A percentile compares a stretch with the other conserved stretches of the same genome.
Evolutionary conservation across 192 early-diverging fungal species (phyloP).

Genomic region (Phycomyces nitens): DNA sequence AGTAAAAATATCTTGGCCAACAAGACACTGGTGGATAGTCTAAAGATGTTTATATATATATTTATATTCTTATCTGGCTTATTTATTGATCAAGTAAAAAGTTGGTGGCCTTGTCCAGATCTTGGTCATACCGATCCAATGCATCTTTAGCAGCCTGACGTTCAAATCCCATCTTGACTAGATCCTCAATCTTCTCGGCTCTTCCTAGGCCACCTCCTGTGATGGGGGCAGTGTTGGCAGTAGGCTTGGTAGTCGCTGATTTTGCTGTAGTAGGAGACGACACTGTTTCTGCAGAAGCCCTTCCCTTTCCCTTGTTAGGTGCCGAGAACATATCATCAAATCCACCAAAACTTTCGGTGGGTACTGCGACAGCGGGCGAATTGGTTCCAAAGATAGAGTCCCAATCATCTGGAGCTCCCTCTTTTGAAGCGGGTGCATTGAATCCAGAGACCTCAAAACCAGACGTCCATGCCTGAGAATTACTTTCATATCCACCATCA

Average conservation of each 20-base stretch:
- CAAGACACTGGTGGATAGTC: no score
- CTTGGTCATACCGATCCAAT: slow-evolving; percentile 70
- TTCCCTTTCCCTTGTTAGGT: slow-evolving; percentile 2
- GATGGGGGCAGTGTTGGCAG: not conserved
- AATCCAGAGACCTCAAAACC: not conserved
- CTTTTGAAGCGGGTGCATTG: not conserved
- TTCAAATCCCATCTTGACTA: slow-evolving; percentile 74
- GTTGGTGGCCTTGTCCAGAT: slow-evolving; percentile 71
- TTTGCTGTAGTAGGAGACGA: not conserved
- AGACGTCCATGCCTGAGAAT: not conserved
- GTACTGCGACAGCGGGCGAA: not conserved
- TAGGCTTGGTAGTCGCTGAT: not conserved
- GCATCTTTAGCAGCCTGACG: slow-evolving; percentile 65
- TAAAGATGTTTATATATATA: no score
- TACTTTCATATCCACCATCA: not conserved
- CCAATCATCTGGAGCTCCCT: slow-evolving; percentile 8
- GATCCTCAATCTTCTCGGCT: slow-evolving; percentile 27
- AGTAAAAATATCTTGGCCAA: no score
- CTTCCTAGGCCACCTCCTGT: not conserved
- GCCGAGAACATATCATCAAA: slow-evolving; percentile 1
- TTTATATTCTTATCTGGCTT: no score
- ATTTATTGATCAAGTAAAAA: slow-evolving; percentile 60
- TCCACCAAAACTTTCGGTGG: slow-evolving; percentile 16
- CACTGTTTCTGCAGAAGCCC: not conserved
- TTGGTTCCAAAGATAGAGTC: slow-evolving; percentile 4